Conservation (phyloP, 2,329 filamentous ascomycete species). For the Cercospora sp. region DNA sequence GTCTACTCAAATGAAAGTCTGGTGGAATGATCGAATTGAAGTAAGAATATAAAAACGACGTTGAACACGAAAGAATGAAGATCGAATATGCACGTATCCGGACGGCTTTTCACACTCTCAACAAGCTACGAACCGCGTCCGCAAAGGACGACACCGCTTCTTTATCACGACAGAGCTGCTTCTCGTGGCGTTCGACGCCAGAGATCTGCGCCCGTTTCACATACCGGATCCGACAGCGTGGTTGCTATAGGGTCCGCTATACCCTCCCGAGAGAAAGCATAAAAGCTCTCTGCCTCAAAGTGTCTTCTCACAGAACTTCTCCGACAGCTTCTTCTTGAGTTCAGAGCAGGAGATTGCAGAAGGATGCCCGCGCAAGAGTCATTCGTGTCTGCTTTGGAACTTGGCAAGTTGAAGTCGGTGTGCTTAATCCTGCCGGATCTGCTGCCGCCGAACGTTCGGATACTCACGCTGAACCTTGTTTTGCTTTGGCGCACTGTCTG, state of each 20-base stretch:
- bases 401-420: background rate
- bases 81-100: conserved; percentile 1
- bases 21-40: background rate
- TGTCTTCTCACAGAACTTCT: background rate
- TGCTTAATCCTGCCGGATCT: background rate
- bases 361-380: background rate
- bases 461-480: background rate
- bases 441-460: background rate
- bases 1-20: background rate
- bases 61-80: background rate
- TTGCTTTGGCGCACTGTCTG: background rate
- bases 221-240: background rate
- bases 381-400: background rate
- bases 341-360: background rate
- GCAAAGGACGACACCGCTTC: conserved; percentile 9
- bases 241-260: conserved; percentile 14
- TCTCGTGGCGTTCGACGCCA: background rate
- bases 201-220: conserved; percentile 4
- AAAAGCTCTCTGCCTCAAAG: background rate
- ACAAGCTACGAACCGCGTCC: background rate
- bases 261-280: background rate
- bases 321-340: background rate
- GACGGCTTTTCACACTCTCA: background rate
- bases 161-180: background rate
- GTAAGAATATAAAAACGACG: background rate